phyloP scores from a whole-genome alignment of 2,329 filamentous ascomycete genomes.

The Leptographium galeiforme region DNA sequence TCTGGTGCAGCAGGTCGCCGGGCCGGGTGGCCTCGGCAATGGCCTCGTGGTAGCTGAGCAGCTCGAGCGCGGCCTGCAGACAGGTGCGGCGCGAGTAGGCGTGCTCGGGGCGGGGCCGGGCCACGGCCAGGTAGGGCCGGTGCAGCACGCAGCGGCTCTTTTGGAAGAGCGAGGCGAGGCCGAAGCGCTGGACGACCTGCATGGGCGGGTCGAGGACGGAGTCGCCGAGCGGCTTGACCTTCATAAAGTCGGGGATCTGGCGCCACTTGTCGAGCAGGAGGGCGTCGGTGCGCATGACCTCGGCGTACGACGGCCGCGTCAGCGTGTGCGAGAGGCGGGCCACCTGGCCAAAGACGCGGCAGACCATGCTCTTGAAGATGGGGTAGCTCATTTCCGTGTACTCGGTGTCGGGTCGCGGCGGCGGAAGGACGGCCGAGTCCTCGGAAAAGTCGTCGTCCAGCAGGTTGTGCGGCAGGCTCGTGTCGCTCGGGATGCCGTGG shows the following conservation, averaged over 20 bases:
- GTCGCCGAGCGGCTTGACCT: slow-evolving; percentile 31
- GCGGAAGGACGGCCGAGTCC: slow-evolving; percentile 39
- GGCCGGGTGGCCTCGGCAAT: slow-evolving; percentile 37
- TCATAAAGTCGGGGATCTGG: slow-evolving; percentile 33
- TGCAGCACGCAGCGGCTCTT: slow-evolving; percentile 44
- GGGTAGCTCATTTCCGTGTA: slow-evolving; percentile 45
- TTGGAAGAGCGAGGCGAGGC: slow-evolving; percentile 36
- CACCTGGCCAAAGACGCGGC: slow-evolving; percentile 34
- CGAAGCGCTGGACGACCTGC: slow-evolving; percentile 38
- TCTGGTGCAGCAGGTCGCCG: slow-evolving; percentile 36
- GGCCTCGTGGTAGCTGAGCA: slow-evolving; percentile 33
- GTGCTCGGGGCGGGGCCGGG: slow-evolving; percentile 27
- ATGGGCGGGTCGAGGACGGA: slow-evolving; percentile 33
- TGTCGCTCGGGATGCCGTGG: slow-evolving; percentile 49
- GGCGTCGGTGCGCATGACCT: slow-evolving; percentile 34
- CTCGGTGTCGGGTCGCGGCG: slow-evolving; percentile 40
- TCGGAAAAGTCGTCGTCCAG: slow-evolving; percentile 53
- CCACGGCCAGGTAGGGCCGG: slow-evolving; percentile 35
- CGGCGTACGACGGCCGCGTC: slow-evolving; percentile 30
- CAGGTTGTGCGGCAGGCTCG: slow-evolving; percentile 45
- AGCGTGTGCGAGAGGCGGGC: slow-evolving; percentile 36
- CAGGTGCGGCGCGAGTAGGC: slow-evolving; percentile 38
- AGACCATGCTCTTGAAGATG: slow-evolving; percentile 35
- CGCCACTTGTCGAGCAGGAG: slow-evolving; percentile 31
- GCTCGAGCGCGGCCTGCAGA: slow-evolving; percentile 31